Conservation (phyloP, 2,329 filamentous ascomycete species). For the Ophiostoma triangulosporum region DNA sequence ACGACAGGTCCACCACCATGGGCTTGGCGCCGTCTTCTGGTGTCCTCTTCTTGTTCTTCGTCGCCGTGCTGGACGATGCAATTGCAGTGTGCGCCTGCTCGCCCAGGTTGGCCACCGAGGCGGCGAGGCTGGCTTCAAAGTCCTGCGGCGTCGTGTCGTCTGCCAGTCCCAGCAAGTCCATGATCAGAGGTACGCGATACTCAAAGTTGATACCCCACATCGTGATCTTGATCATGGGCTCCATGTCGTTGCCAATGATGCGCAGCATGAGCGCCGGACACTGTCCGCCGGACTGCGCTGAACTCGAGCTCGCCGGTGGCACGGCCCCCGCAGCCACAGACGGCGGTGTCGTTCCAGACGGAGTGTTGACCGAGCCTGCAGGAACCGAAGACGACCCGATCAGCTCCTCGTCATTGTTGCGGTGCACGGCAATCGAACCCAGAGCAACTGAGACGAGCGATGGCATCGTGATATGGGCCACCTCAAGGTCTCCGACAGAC, state of each 20-base stretch:
- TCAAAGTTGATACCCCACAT: constrained; percentile 75
- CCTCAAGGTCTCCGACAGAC: constrained; percentile 48
- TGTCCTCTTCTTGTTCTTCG: constrained; percentile 13
- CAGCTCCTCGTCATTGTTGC: constrained; percentile 59
- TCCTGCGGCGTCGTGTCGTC: constrained; percentile 57
- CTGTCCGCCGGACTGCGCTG: background rate
- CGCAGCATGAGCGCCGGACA: constrained; percentile 64
- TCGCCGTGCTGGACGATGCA: constrained; percentile 12
- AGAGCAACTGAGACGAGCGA: constrained; percentile 69
- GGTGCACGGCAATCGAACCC: constrained; percentile 43
- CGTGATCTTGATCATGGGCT: constrained; percentile 79
- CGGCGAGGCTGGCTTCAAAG: constrained; percentile 60
- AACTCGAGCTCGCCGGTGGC: constrained; percentile 9
- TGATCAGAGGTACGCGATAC: constrained; percentile 72
- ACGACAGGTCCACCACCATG: constrained; percentile 56
- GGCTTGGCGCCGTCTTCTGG: constrained; percentile 30
- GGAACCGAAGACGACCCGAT: constrained; percentile 37
- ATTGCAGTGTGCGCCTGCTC: constrained; percentile 45
- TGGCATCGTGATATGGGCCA: constrained; percentile 73
- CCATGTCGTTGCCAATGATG: constrained; percentile 87
- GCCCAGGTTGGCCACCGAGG: constrained; percentile 65
- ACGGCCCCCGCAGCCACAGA: background rate
- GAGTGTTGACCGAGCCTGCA: background rate
- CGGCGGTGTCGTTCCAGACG: background rate
- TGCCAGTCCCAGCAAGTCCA: constrained; percentile 61